A percentile compares a stretch with the other conserved stretches of the same genome.
phyloP scores from a whole-genome alignment of 164 flowering plant genomes.

The Berberis vulgaris region DNA sequence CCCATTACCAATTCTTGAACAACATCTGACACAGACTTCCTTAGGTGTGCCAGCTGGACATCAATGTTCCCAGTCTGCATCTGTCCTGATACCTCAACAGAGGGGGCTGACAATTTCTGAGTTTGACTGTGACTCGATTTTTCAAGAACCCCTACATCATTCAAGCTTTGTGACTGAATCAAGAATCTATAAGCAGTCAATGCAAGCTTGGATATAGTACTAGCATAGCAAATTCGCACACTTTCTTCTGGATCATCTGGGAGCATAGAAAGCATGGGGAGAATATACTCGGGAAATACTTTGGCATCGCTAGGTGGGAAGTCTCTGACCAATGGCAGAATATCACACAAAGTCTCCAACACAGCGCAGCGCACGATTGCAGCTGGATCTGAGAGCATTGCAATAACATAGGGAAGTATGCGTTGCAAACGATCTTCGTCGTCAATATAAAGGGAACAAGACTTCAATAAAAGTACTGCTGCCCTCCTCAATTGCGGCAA shows the following conservation, averaged over 20 bases:
- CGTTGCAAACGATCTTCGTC: conserved; percentile 96
- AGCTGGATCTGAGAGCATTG: conserved; percentile 86
- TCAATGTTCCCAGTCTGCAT: conserved; percentile 35
- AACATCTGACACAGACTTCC: conserved; percentile 84
- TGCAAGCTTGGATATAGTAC: conserved; percentile 84
- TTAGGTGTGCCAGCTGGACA: conserved; percentile 65
- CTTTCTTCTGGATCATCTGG: conserved; percentile 99
- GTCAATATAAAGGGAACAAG: conserved; percentile 70
- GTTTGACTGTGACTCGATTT: conserved; percentile 33
- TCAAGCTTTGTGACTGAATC: conserved; percentile 65
- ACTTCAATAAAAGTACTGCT: conserved; percentile 66
- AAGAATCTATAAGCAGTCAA: conserved; percentile 84
- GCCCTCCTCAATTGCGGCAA: conserved; percentile 81
- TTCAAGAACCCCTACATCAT: conserved; percentile 75
- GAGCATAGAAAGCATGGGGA: conserved; percentile 97
- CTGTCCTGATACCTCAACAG: conserved; percentile 34
- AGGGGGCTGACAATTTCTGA: conserved; percentile 28
- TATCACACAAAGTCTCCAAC: conserved; percentile 78
- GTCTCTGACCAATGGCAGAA: conserved; percentile 81
- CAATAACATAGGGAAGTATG: conserved; percentile 85
- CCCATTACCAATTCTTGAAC: conserved; percentile 99
- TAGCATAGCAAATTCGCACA: conserved; percentile 89
- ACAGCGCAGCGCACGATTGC: conserved; percentile 99
- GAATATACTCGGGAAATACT: conserved; percentile 92
- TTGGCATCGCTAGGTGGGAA: conserved; percentile 99